Percentiles rank a stretch among this genome's conserved stretches.
phyloP scores from a whole-genome alignment of 2,329 filamentous ascomycete genomes.

The Thelonectria discophora region DNA sequence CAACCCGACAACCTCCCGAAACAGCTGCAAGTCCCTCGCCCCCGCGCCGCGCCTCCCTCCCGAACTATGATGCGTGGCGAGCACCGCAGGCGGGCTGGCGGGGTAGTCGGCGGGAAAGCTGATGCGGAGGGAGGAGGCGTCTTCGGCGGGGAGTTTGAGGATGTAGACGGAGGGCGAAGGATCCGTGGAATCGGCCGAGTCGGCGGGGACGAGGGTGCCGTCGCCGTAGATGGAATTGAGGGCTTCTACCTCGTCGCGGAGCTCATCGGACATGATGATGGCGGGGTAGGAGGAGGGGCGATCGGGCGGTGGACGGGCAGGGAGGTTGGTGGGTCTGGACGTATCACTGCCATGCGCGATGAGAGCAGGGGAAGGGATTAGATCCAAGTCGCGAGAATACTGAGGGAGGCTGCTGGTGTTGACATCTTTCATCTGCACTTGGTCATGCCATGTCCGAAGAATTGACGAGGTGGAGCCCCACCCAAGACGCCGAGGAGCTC shows the following conservation, averaged over 20 bases:
- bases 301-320: not conserved
- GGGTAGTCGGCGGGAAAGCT: slow-evolving; percentile 81
- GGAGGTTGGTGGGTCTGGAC: not conserved
- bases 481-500: slow-evolving; percentile 24
- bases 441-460: slow-evolving; percentile 21
- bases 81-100: slow-evolving; percentile 72
- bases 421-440: slow-evolving; percentile 19
- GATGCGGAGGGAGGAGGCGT: slow-evolving; percentile 66
- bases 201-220: slow-evolving; percentile 63
- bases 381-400: not conserved
- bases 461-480: slow-evolving; percentile 32
- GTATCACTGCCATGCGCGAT: not conserved
- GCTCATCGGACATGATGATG: slow-evolving; percentile 65
- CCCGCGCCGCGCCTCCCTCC: slow-evolving; percentile 78
- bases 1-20: slow-evolving; percentile 71
- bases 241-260: slow-evolving; percentile 79
- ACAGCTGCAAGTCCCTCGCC: slow-evolving; percentile 72
- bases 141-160: slow-evolving; percentile 70
- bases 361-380: not conserved
- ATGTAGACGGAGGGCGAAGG: slow-evolving; percentile 56
- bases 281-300: not conserved
- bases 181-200: slow-evolving; percentile 31
- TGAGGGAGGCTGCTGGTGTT: slow-evolving; percentile 1
- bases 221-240: slow-evolving; percentile 87
- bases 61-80: slow-evolving; percentile 83